Conservation (phyloP, 1,139 yeast genomes). For the Nakaseomyces sp. region DNA sequence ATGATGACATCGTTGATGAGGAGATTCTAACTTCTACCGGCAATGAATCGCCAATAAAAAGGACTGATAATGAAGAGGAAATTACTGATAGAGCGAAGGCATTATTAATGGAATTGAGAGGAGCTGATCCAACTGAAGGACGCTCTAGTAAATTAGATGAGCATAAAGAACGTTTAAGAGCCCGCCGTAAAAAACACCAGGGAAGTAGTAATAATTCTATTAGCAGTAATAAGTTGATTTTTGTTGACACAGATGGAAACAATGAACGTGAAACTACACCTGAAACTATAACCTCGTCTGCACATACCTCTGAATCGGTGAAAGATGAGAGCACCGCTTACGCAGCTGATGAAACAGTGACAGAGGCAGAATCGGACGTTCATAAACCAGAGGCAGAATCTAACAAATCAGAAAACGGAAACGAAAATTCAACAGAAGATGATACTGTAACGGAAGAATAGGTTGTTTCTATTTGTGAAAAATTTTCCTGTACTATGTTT, state of each 20-base stretch:
- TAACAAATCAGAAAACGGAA: background rate
- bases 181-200: slow-evolving; percentile 20
- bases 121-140: slow-evolving; percentile 19
- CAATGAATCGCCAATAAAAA: slow-evolving; percentile 5
- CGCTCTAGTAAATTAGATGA: slow-evolving; percentile 17
- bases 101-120: slow-evolving; percentile 27
- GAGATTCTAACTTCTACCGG: background rate
- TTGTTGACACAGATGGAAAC: background rate
- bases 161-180: slow-evolving; percentile 24
- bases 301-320: background rate
- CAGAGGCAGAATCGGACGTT: background rate
- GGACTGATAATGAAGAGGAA: slow-evolving; percentile 15
- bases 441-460: background rate
- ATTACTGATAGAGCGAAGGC: slow-evolving; percentile 28
- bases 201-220: slow-evolving; percentile 3
- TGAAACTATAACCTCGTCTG: background rate
- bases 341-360: background rate
- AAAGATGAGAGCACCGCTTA: background rate
- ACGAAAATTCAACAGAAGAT: background rate
- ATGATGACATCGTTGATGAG: slow-evolving; percentile 1
- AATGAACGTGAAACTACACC: background rate
- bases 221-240: slow-evolving; percentile 6
- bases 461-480: too few relatives aligned
- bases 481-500: background rate
- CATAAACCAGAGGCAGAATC: too few relatives aligned